phyloP scores from a whole-genome alignment of 768 basidiomycete genomes.

The Lentinus brumalis region DNA sequence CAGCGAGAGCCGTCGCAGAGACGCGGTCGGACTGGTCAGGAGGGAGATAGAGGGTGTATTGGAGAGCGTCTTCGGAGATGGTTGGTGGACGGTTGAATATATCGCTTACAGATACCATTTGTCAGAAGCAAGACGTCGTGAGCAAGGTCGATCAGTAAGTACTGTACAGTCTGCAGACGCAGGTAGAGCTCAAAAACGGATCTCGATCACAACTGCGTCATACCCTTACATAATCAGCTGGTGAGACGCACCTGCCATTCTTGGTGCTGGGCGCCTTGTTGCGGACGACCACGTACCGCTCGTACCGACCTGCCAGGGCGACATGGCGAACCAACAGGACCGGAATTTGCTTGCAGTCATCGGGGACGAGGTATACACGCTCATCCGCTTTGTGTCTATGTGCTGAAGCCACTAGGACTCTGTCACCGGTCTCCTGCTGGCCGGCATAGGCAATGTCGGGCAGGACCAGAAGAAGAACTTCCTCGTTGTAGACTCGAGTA shows the following conservation, averaged over 20 bases:
- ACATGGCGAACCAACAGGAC: conserved; percentile 65
- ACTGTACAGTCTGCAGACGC: background rate
- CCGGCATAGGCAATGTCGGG: conserved; percentile 91
- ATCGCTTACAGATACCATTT: conserved; percentile 36
- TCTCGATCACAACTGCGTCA: conserved; percentile 20
- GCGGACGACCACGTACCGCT: background rate
- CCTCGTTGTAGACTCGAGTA: conserved; percentile 91
- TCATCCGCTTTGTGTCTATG: background rate
- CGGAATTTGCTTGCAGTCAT: conserved; percentile 92
- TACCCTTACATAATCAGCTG: conserved; percentile 8
- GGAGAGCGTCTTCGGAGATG: conserved; percentile 85
- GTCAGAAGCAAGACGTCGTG: background rate
- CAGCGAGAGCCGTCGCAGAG: conserved; percentile 64
- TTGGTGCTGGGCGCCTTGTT: background rate
- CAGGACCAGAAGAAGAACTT: conserved; percentile 97
- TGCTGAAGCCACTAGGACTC: conserved; percentile 68
- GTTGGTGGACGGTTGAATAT: conserved; percentile 75
- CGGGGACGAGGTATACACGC: conserved; percentile 82
- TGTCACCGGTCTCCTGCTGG: conserved; percentile 92
- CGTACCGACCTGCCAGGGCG: background rate
- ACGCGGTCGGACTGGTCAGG: conserved; percentile 54
- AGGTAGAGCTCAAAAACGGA: background rate
- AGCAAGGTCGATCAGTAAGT: background rate
- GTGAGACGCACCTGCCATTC: conserved; percentile 13
- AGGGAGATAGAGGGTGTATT: conserved; percentile 72